Evolutionary conservation across 768 basidiomycete species (phyloP), one percentile per base, ranked within the genome.

Genomic region (Kwoniella newhampshirensis): DNA sequence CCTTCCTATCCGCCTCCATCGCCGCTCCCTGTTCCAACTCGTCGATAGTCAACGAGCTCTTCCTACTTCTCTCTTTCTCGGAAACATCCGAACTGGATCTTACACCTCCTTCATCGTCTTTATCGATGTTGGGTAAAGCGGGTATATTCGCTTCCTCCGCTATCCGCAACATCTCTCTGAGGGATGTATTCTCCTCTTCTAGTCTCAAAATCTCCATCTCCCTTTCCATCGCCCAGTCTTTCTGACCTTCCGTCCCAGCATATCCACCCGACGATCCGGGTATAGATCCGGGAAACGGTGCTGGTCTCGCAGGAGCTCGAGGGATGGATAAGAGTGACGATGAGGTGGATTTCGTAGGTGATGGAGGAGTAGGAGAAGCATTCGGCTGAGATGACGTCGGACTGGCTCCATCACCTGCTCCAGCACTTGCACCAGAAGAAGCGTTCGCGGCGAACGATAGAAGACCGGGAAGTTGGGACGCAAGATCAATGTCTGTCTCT

Each of bases 201-300:
- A 99, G 78, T 46, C 92, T 82, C 9, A 81, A 68, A 50, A 99
- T 89, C 78, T 98, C 96, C 60, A 79, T 78, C 74, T 98, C 94
- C 59, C 96, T 83, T 74, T 91, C 89, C 57, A 86, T 62, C 1
- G 88, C 86, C 89, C 94, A 97, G 75, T 98, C 91, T 39, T 81
- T 79, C 56, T 74, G 66, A 13, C 73, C 74, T 30, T 74, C 70
- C n/a, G 67, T 65, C 13, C 78, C 74, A 20, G 64, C 43, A 21
- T 83, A 73, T 20, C 75, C 71, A 5, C 71, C 67, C 12, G 61
- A 63, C 2, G 66, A 40, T 23, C 70, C 71, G 1, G 67, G 67
- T 59, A 68, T 49, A 50, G 60, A 67, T 1, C 73, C 75, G 2
- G 59, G 59, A 53, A 70, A 74, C 6, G 44, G 57, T 6, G 60